Percentiles rank a stretch among this genome's conserved stretches.
phyloP scores from a whole-genome alignment of 352 stramenopile species.

The Peronospora destructor region DNA sequence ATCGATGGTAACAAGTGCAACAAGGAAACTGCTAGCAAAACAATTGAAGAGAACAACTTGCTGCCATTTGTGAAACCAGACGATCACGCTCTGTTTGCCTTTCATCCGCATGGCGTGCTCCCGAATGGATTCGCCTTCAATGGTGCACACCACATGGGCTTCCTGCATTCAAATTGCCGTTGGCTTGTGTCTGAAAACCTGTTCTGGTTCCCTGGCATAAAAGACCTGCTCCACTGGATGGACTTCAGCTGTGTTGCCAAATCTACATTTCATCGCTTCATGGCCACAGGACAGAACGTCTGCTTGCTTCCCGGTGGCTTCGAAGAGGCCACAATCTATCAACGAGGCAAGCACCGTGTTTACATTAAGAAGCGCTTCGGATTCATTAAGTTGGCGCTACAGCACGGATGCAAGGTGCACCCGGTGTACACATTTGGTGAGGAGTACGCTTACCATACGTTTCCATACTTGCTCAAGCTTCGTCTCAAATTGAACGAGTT shows the following conservation, averaged over 20 bases:
- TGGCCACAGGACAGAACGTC: slow-evolving; percentile 53
- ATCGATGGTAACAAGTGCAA: neutral
- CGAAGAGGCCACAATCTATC: slow-evolving; percentile 90
- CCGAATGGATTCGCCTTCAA: slow-evolving; percentile 51
- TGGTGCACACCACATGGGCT: slow-evolving; percentile 43
- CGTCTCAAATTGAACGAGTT: slow-evolving; percentile 81
- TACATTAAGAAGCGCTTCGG: slow-evolving; percentile 88
- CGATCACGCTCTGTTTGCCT: slow-evolving; percentile 32
- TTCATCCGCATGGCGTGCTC: slow-evolving; percentile 65
- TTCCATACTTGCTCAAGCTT: slow-evolving; percentile 71
- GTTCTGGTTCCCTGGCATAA: slow-evolving; percentile 61
- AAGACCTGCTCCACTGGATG: slow-evolving; percentile 63
- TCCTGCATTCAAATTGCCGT: slow-evolving; percentile 34
- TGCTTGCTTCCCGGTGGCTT: slow-evolving; percentile 88
- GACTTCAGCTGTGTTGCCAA: slow-evolving; percentile 50
- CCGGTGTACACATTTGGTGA: slow-evolving; percentile 92
- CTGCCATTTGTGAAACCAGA: slow-evolving; percentile 13
- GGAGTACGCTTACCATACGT: slow-evolving; percentile 78
- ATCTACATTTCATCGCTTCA: slow-evolving; percentile 40
- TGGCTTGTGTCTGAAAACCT: slow-evolving; percentile 69
- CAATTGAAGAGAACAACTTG: slow-evolving; percentile 20
- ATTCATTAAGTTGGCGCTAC: slow-evolving; percentile 90
- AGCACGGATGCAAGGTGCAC: slow-evolving; percentile 82
- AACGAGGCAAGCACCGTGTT: slow-evolving; percentile 75
- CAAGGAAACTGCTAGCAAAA: neutral